Evolutionary conservation across 2,329 filamentous ascomycete species (phyloP), one percentile per base, ranked within the genome.

Genomic region (Sporothrix variecibatus): DNA sequence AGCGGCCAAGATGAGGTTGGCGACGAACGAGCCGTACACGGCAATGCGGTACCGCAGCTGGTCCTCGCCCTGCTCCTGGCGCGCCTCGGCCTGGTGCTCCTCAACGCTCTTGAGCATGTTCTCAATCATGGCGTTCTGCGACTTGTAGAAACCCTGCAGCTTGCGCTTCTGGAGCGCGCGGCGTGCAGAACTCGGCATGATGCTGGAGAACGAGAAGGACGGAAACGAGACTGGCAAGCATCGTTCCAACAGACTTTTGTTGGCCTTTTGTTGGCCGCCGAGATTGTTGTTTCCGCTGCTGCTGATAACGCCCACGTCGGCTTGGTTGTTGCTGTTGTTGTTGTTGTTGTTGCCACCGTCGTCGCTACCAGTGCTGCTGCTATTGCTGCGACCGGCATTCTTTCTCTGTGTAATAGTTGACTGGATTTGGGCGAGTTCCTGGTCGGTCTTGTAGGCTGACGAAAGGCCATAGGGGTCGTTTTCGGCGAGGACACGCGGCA

Each of bases 61-160:
- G 80, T 97, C 95, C 43, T 94, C 93, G 75, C 90, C 90, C 74
- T 92, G 91, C 81, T 95, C 90, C 78, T 97, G 92, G 77, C 90
- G 91, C 49, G 95, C 95, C 67, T 94, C 91, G 49, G 91, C 90
- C 23, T 93, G 87, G 83, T 98, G 96, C 80, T 98, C 94, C 80
- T 97, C 94, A 2, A 98, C 95, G 2, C 93, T 92, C 84, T 97
- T 98, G 77, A 98, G 87, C 83, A 98, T 88, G 12, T 94, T 90
- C 84, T 97, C 90, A 77, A 99, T 99, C 78, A 94, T 95, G 81
- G 95, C 93, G 81, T 99, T 99, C 81, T 99, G 95, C 40, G 87
- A 87, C 81, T 94, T 89, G 86, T 98, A 98, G 84, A 98, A 98
- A 70, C 90, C 88, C 79, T 93, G 88, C 20, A 98, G 81, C n/a